Conservation (phyloP, 768 basidiomycete species). For the Tubosaeta sp. region DNA sequence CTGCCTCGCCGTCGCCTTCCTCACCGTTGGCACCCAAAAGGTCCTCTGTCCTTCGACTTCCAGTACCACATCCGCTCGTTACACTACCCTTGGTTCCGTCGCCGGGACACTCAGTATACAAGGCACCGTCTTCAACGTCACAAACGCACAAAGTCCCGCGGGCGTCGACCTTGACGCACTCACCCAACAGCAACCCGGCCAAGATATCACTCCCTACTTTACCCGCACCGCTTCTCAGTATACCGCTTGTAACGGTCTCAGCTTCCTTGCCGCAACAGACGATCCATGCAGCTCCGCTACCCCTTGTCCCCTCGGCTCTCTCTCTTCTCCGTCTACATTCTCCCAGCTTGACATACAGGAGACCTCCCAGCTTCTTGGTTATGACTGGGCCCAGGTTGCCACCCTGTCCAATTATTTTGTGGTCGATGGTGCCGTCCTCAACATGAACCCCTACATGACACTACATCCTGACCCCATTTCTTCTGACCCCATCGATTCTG, state of each 20-base stretch:
- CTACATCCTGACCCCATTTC: conserved; percentile 65
- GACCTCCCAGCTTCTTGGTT: conserved; percentile 72
- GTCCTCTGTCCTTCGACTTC: conserved; percentile 76
- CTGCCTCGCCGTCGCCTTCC: conserved; percentile 81
- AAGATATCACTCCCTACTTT: conserved; percentile 90
- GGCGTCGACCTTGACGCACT: conserved; percentile 59
- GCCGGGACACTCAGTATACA: conserved; percentile 69
- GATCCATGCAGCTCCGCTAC: conserved; percentile 59
- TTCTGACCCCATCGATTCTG: conserved; percentile 75
- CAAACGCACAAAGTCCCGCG: conserved; percentile 41
- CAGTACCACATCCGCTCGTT: conserved; percentile 39
- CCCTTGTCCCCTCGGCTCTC: conserved; percentile 63
- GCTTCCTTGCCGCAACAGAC: conserved; percentile 68
- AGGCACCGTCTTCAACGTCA: conserved; percentile 75
- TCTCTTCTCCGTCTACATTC: conserved; percentile 56
- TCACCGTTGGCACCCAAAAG: conserved; percentile 90
- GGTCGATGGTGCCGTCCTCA: conserved; percentile 90
- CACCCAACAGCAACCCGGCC: conserved; percentile 56
- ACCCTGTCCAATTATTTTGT: conserved; percentile 74
- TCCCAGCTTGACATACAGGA: conserved; percentile 57
- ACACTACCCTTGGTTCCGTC: conserved; percentile 51
- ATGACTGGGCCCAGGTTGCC: conserved; percentile 87
- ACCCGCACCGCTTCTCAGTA: conserved; percentile 64
- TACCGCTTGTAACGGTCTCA: conserved; percentile 56
- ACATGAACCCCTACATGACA: conserved; percentile 81